Conservation (phyloP, 1,284 basidiomycete genomes). For the Cutaneotrichosporon sp. region DNA sequence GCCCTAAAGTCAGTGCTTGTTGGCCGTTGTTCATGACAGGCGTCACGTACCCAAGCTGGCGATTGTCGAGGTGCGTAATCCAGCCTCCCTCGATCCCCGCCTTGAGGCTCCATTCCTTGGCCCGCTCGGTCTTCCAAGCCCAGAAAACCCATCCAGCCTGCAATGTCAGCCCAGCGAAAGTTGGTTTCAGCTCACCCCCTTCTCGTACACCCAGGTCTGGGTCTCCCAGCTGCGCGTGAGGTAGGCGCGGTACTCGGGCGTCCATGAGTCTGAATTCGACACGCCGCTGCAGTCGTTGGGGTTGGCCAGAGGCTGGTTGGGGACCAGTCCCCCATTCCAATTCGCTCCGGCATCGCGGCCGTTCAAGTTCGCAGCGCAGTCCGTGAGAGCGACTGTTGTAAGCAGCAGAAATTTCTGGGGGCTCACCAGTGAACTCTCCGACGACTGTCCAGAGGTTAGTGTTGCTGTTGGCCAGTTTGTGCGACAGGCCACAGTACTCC, state of each 20-base stretch:
- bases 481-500: neutral
- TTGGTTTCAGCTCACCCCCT: conserved; percentile 36
- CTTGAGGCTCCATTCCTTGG: conserved; percentile 63
- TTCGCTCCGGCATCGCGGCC: conserved; percentile 65
- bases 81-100: conserved; percentile 40
- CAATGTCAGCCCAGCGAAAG: conserved; percentile 16
- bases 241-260: conserved; percentile 69
- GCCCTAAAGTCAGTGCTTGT: too few species aligned
- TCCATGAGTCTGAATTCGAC: conserved; percentile 61
- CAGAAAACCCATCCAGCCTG: conserved; percentile 37
- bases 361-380: conserved; percentile 79
- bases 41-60: neutral
- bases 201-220: conserved; percentile 55
- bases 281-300: conserved; percentile 19
- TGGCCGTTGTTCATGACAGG: too few species aligned
- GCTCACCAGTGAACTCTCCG: conserved; percentile 69
- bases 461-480: conserved; percentile 25
- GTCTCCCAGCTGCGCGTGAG: conserved; percentile 78
- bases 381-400: conserved; percentile 36
- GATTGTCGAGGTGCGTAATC: conserved; percentile 33
- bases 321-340: conserved; percentile 61
- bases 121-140: conserved; percentile 46
- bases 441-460: conserved; percentile 68
- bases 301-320: neutral
- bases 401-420: too few species aligned